Conservation (phyloP, 2,329 filamentous ascomycete species). For the Clathrospora elynae region DNA sequence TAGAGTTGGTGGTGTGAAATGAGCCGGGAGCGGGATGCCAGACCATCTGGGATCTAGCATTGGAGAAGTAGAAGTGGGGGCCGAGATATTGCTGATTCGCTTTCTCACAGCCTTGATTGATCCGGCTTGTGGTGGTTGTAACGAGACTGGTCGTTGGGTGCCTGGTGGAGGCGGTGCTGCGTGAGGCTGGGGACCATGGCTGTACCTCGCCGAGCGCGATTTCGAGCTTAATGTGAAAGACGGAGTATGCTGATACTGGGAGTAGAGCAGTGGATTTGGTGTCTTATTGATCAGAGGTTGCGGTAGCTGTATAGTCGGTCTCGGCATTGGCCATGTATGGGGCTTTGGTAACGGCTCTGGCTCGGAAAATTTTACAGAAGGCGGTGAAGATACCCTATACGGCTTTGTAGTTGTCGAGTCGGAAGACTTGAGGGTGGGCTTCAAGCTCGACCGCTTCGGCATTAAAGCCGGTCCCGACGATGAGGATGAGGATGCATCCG, state of each 20-base stretch:
- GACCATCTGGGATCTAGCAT: slow-evolving; percentile 22
- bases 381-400: slow-evolving; percentile 24
- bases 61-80: slow-evolving; percentile 18
- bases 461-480: slow-evolving; percentile 3
- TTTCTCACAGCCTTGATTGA: slow-evolving; percentile 9
- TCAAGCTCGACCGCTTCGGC: slow-evolving; percentile 26
- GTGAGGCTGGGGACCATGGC: slow-evolving; percentile 6
- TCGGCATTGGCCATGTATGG: slow-evolving; percentile 6
- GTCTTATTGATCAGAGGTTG: slow-evolving; percentile 11
- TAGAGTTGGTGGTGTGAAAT: slow-evolving; percentile 20
- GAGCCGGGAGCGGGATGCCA: slow-evolving; percentile 21
- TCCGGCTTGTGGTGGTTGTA: slow-evolving; percentile 10
- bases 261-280: slow-evolving; percentile 10
- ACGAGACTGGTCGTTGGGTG: slow-evolving; percentile 5
- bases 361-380: slow-evolving; percentile 34
- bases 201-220: slow-evolving; percentile 10
- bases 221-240: slow-evolving; percentile 9
- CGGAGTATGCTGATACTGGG: slow-evolving; percentile 11
- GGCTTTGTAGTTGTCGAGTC: slow-evolving; percentile 17
- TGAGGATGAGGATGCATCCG: slow-evolving; percentile 24
- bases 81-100: slow-evolving; percentile 11
- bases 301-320: slow-evolving; percentile 6
- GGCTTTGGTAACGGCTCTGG: slow-evolving; percentile 20
- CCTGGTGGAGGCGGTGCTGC: slow-evolving; percentile 12
- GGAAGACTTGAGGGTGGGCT: slow-evolving; percentile 28